Conservation (phyloP, 148 eudicot species). For the Arbutus unedo region DNA sequence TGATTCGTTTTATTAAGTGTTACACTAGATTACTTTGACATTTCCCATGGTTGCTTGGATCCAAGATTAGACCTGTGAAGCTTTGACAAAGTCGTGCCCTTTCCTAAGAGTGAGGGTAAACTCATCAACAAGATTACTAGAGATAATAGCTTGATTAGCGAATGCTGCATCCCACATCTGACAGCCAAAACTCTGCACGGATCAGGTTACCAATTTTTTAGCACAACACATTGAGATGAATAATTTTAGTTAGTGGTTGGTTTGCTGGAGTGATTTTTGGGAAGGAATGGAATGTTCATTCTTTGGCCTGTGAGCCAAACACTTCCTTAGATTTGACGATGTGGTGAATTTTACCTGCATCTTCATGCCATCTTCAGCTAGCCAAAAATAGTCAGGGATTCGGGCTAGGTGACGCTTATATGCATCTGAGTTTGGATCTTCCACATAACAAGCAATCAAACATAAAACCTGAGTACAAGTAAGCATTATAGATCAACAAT, state of each 20-base stretch:
- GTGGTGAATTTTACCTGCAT: slow-evolving; percentile 42
- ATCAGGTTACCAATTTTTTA: neutral
- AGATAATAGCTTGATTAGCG: slow-evolving; percentile 45
- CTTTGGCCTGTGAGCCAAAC: neutral
- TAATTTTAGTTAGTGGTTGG: neutral
- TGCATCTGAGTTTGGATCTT: slow-evolving; percentile 61
- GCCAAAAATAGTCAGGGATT: slow-evolving; percentile 61
- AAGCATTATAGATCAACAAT: neutral
- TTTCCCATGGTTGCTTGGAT: neutral
- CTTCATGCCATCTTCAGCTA: slow-evolving; percentile 73
- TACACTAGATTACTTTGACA: neutral
- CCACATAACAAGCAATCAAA: slow-evolving; percentile 68
- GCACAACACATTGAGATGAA: neutral
- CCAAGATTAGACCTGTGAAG: slow-evolving; percentile 39
- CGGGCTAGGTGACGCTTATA: slow-evolving; percentile 61
- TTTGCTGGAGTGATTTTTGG: neutral
- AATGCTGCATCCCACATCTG: slow-evolving; percentile 60
- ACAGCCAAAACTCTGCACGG: slow-evolving; percentile 40
- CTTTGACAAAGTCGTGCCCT: slow-evolving; percentile 51
- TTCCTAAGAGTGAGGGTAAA: slow-evolving; percentile 38
- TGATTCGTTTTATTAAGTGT: neutral
- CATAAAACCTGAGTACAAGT: slow-evolving; percentile 34
- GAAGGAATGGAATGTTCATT: neutral
- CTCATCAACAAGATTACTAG: slow-evolving; percentile 34
- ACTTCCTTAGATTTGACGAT: neutral